Conservation (phyloP, 345 rosid genomes). For the Hibiscus mutabilis region DNA sequence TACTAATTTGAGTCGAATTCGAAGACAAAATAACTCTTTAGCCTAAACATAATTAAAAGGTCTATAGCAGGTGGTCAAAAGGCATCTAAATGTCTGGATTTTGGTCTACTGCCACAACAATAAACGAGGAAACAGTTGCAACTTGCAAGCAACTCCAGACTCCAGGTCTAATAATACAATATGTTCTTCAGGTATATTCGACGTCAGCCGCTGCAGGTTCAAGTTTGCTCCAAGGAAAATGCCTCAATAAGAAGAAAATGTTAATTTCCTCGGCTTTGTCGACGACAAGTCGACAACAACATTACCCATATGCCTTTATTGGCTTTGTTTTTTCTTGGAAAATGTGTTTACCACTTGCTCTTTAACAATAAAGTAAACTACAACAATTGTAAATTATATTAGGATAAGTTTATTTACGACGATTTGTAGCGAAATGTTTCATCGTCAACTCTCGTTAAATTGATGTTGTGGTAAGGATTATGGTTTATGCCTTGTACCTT, state of each 20-base stretch:
- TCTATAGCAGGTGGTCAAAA: too few species aligned
- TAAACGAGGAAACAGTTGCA: neutral
- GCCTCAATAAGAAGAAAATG: neutral
- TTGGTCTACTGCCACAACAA: neutral
- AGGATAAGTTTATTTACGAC: too few species aligned
- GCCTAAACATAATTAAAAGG: too few species aligned
- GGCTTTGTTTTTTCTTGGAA: constrained; percentile 2
- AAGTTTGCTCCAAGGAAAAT: too few species aligned
- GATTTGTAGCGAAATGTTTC: too few species aligned
- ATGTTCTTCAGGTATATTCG: neutral
- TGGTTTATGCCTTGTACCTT: neutral
- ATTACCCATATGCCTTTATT: neutral
- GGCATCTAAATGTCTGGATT: neutral
- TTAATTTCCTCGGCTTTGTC: neutral
- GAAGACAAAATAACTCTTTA: too few species aligned
- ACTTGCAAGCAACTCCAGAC: neutral
- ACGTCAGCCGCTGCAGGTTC: neutral
- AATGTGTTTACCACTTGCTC: neutral
- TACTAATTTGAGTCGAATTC: too few species aligned
- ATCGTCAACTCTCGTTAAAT: too few species aligned
- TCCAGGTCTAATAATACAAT: neutral
- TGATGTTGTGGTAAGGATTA: too few species aligned
- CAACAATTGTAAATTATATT: too few species aligned
- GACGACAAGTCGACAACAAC: neutral
- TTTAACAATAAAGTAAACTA: neutral